These are phyloP conservation scores for Aspergillus ruber DNA, from an alignment of 2,329 filamentous ascomycete genomes.

Conservation along the genomic window DNA sequence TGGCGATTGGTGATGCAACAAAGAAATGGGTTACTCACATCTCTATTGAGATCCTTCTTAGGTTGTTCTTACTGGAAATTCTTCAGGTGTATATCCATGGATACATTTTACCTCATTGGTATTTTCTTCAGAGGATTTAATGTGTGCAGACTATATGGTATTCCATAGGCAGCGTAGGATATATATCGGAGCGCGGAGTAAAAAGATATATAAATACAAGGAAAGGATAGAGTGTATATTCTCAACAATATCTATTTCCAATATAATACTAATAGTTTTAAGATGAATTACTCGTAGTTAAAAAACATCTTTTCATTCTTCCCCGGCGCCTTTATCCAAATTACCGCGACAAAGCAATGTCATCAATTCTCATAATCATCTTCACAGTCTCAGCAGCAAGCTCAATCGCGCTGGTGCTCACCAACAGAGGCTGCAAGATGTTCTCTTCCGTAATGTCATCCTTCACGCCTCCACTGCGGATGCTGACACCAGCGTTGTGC, in stretches of 20 bases:
- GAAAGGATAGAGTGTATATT: not conserved
- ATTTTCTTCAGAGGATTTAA: too few species aligned
- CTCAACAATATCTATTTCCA: slow-evolving; percentile 5
- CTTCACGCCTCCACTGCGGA: slow-evolving; percentile 96
- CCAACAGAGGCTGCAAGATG: slow-evolving; percentile 88
- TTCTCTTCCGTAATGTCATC: slow-evolving; percentile 95
- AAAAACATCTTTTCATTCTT: slow-evolving; percentile 5
- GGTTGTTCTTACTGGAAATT: too few species aligned
- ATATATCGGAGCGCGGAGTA: too few species aligned
- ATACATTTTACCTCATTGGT: too few species aligned
- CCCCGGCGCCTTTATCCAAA: slow-evolving; percentile 1
- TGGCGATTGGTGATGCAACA: too few species aligned
- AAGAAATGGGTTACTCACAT: too few species aligned
- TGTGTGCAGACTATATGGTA: too few species aligned
- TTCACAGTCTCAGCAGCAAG: slow-evolving; percentile 97
- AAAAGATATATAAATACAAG: too few species aligned
- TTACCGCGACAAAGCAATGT: slow-evolving; percentile 53
- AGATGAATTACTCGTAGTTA: slow-evolving; percentile 17
- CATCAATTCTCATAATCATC: slow-evolving; percentile 72
- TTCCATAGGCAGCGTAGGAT: too few species aligned
- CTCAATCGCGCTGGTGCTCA: slow-evolving; percentile 96
- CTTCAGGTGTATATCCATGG: too few species aligned
- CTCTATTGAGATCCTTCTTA: too few species aligned
- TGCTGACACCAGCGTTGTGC: slow-evolving; percentile 93
- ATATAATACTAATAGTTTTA: slow-evolving; percentile 9